phyloP scores from a whole-genome alignment of 2,329 filamentous ascomycete species.

The Didymella pinodella region DNA sequence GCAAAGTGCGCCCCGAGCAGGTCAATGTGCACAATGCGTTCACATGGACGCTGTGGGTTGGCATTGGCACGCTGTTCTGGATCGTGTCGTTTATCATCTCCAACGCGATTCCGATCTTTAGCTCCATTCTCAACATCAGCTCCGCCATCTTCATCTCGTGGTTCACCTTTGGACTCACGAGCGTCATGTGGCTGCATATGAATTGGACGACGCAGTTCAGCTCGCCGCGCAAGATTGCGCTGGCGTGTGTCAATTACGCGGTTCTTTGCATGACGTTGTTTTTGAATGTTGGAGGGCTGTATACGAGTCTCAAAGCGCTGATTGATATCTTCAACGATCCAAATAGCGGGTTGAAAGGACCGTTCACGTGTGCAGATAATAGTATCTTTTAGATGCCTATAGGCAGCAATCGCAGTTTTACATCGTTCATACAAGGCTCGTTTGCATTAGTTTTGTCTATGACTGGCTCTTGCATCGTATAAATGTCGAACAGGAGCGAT shows the following conservation, averaged over 20 bases:
- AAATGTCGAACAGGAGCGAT: not conserved
- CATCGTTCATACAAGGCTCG: not conserved
- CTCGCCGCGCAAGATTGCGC: conserved; percentile 50
- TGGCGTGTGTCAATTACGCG: conserved; percentile 56
- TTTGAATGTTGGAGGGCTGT: conserved; percentile 37
- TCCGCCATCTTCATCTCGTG: conserved; percentile 66
- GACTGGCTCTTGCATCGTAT: not conserved
- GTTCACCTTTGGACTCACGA: conserved; percentile 65
- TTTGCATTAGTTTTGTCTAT: not conserved
- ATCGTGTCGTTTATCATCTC: conserved; percentile 60
- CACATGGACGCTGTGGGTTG: conserved; percentile 69
- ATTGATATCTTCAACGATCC: conserved; percentile 42
- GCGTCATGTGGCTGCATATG: conserved; percentile 58
- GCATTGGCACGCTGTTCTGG: conserved; percentile 62
- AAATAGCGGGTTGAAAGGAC: conserved; percentile 34
- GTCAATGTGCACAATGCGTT: conserved; percentile 55
- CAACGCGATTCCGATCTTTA: conserved; percentile 64
- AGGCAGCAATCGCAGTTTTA: conserved; percentile 8
- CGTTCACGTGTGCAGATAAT: conserved; percentile 42
- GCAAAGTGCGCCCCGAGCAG: conserved; percentile 39
- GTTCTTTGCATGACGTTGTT: conserved; percentile 50
- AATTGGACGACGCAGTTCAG: conserved; percentile 50
- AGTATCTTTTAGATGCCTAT: conserved; percentile 35
- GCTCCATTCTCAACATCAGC: conserved; percentile 69
- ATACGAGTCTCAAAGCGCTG: conserved; percentile 39